phyloP scores from a whole-genome alignment of 2,329 filamentous ascomycete genomes.

The Cladosporium velox region DNA sequence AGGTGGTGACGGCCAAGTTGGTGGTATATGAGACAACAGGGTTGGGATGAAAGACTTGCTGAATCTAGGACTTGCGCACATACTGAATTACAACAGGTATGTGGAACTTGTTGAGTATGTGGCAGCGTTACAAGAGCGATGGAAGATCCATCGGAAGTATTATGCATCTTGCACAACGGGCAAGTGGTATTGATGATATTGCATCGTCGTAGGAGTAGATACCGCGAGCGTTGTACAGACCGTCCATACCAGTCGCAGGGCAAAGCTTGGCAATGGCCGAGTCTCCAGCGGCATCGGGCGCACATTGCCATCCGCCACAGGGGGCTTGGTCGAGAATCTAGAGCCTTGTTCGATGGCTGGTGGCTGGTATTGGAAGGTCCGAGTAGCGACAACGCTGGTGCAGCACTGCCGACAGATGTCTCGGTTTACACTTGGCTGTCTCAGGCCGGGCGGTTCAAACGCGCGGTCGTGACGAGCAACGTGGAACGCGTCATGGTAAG shows the following conservation, averaged over 20 bases:
- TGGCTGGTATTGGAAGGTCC: constrained; percentile 10
- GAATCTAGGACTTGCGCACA: neutral
- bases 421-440: constrained; percentile 3
- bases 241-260: neutral
- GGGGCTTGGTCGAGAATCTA: neutral
- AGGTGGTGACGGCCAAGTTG: neutral
- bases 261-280: neutral
- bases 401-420: constrained; percentile 12
- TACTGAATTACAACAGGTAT: neutral
- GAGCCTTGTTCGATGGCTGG: neutral
- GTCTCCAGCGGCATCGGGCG: neutral
- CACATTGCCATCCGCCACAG: neutral
- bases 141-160: neutral
- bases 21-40: constrained; percentile 12
- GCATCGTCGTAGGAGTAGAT: neutral
- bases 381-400: neutral
- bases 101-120: neutral
- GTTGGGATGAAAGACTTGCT: constrained; percentile 15
- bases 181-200: neutral
- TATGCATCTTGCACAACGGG: neutral
- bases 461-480: constrained; percentile 13
- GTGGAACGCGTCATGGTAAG: neutral
- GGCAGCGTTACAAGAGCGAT: neutral
- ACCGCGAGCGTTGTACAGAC: neutral
- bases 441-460: constrained; percentile 2